Percentiles rank a stretch among this genome's conserved stretches.
These are phyloP conservation scores for Cyberlindnera xishuangbannaensis DNA, from an alignment of 805 yeast genomes.

Conservation along the genomic window DNA sequence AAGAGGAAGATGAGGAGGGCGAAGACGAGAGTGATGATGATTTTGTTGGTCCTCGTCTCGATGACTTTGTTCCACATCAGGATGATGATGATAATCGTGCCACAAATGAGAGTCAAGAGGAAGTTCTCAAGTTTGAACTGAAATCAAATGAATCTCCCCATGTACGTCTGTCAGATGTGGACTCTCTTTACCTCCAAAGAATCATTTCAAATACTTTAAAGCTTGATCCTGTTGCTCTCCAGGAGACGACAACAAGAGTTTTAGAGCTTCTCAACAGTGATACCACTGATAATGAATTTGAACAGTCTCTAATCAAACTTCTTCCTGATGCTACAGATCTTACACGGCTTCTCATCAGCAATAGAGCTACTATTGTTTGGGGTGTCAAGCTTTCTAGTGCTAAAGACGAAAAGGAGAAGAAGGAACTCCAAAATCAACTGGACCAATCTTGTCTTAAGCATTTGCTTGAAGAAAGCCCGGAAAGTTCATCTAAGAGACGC, in stretches of 20 bases:
- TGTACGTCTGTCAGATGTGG: conserved; percentile 35
- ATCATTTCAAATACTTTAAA: conserved; percentile 34
- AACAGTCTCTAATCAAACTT: conserved; percentile 45
- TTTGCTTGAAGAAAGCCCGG: conserved; percentile 30
- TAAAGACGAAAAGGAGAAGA: conserved; percentile 31
- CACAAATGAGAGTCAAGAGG: conserved; percentile 16
- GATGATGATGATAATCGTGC: conserved; percentile 19
- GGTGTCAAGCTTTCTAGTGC: conserved; percentile 41
- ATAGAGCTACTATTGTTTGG: conserved; percentile 49
- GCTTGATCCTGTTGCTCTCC: conserved; percentile 35
- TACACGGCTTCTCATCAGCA: conserved; percentile 42
- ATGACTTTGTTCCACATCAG: conserved; percentile 21
- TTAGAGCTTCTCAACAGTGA: conserved; percentile 34
- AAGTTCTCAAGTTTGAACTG: conserved; percentile 16
- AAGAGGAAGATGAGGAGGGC: conserved; percentile 24
- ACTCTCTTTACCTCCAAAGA: conserved; percentile 49
- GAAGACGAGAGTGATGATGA: conserved; percentile 29
- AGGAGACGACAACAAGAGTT: conserved; percentile 36
- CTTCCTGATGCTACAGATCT: conserved; percentile 50
- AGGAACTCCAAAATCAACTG: conserved; percentile 39
- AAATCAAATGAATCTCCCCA: conserved; percentile 7
- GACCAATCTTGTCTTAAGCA: conserved; percentile 32
- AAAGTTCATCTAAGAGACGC: conserved; percentile 23
- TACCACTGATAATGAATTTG: conserved; percentile 39
- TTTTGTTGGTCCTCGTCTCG: conserved; percentile 29